These are phyloP conservation scores for Phoma sp. DNA, from an alignment of 2,329 filamentous ascomycete species.

Conservation along the genomic window DNA sequence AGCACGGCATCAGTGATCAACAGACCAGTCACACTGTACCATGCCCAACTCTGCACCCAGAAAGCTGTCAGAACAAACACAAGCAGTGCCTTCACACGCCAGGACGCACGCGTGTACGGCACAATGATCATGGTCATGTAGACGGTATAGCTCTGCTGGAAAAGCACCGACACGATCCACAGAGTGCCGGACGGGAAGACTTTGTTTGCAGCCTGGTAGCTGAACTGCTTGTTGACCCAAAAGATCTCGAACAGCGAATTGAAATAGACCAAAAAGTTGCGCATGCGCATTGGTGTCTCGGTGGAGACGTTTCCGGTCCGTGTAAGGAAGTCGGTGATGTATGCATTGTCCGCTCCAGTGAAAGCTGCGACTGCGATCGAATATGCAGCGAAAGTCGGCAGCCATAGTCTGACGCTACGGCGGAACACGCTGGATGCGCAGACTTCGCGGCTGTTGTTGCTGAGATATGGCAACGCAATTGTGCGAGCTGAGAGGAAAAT, in stretches of 20 bases:
- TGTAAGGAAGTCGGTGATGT: constrained; percentile 49
- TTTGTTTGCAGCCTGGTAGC: constrained; percentile 49
- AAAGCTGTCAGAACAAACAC: constrained; percentile 53
- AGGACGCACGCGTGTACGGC: constrained; percentile 51
- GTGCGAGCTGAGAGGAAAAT: constrained; percentile 55
- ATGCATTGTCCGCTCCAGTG: constrained; percentile 32
- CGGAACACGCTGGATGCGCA: constrained; percentile 52
- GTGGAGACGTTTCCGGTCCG: constrained; percentile 49
- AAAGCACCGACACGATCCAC: constrained; percentile 56
- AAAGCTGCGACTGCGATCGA: constrained; percentile 50
- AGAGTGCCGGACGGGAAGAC: constrained; percentile 55
- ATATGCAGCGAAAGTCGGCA: constrained; percentile 51
- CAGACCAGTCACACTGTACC: constrained; percentile 54
- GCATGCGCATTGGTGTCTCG: constrained; percentile 40
- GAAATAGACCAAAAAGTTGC: constrained; percentile 52
- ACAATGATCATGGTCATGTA: constrained; percentile 58
- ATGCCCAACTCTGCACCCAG: constrained; percentile 57
- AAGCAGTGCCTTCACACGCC: constrained; percentile 51
- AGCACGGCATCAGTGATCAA: constrained; percentile 57
- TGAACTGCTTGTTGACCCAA: constrained; percentile 51
- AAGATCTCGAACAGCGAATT: constrained; percentile 57
- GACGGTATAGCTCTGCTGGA: constrained; percentile 56
- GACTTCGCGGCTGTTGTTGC: constrained; percentile 40
- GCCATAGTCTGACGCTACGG: constrained; percentile 51
- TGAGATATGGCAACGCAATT: constrained; percentile 52